phyloP scores from a whole-genome alignment of 2,329 filamentous ascomycete species.

The Bipolaris victoriae region DNA sequence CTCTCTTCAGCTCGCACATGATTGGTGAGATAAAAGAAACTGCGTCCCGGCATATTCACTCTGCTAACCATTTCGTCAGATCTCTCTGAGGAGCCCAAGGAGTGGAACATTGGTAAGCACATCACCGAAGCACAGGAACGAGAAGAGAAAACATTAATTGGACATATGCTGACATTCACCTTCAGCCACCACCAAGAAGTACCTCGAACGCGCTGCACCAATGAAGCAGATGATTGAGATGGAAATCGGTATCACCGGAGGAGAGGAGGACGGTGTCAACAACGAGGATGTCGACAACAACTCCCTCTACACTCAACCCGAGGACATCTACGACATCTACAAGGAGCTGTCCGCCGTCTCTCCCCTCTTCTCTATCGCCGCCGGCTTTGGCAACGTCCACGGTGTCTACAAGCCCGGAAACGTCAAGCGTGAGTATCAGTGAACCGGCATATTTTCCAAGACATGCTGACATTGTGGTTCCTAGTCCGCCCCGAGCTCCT shows the following conservation, averaged over 20 bases:
- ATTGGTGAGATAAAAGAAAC: slow-evolving; percentile 61
- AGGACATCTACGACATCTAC: slow-evolving; percentile 44
- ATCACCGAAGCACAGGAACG: neutral
- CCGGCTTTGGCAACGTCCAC: slow-evolving; percentile 98
- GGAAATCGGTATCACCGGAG: slow-evolving; percentile 84
- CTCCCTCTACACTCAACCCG: slow-evolving; percentile 54
- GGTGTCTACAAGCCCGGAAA: slow-evolving; percentile 61
- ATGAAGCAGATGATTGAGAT: slow-evolving; percentile 99
- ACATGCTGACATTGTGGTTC: neutral
- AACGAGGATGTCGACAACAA: slow-evolving; percentile 63
- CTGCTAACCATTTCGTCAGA: slow-evolving; percentile 47
- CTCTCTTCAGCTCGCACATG: slow-evolving; percentile 79
- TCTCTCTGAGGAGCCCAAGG: slow-evolving; percentile 74
- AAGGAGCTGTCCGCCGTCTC: slow-evolving; percentile 81
- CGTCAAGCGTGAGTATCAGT: slow-evolving; percentile 44
- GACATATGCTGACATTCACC: neutral
- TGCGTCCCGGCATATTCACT: neutral
- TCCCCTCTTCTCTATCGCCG: slow-evolving; percentile 80
- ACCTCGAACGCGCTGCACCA: slow-evolving; percentile 90
- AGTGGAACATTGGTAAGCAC: slow-evolving; percentile 73
- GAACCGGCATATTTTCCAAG: neutral
- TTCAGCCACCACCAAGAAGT: slow-evolving; percentile 68
- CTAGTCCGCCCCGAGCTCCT: slow-evolving; percentile 89
- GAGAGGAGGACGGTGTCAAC: slow-evolving; percentile 90
- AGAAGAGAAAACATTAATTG: neutral